Percentiles rank a stretch among this genome's conserved stretches.
These are phyloP conservation scores for Ogataea haglerorum DNA, from an alignment of 805 yeast species.

Conservation along the genomic window DNA sequence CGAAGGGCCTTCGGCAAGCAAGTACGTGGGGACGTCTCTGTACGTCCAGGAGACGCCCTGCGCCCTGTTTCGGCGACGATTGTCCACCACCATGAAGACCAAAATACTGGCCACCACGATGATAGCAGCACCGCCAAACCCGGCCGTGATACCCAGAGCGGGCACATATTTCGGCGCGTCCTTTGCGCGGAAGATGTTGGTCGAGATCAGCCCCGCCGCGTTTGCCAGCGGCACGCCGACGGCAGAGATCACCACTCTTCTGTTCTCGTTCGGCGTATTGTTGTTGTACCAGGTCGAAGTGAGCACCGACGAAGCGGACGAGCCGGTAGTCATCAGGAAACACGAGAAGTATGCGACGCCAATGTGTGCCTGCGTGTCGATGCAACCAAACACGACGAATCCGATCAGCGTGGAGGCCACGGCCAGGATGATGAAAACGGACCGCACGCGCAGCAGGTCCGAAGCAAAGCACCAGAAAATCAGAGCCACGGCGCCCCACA, in stretches of 20 bases:
- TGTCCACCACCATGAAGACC: conserved; percentile 40
- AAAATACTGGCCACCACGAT: conserved; percentile 22
- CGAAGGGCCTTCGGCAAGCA: conserved; percentile 42
- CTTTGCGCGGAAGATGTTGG: conserved; percentile 46
- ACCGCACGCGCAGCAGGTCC: conserved; percentile 38
- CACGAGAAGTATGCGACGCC: conserved; percentile 22
- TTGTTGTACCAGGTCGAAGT: conserved; percentile 51
- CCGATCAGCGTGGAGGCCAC: conserved; percentile 42
- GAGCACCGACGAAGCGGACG: conserved; percentile 45
- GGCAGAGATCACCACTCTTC: conserved; percentile 45
- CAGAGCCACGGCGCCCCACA: conserved; percentile 44
- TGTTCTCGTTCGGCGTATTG: conserved; percentile 43
- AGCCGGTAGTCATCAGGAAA: conserved; percentile 44
- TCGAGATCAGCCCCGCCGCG: conserved; percentile 53
- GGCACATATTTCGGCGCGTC: conserved; percentile 53
- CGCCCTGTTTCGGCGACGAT: conserved; percentile 36
- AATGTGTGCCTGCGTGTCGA: conserved; percentile 37
- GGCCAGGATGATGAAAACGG: conserved; percentile 38
- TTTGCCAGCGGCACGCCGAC: conserved; percentile 54
- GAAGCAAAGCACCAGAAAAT: conserved; percentile 39
- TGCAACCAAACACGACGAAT: conserved; percentile 44
- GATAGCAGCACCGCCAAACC: conserved; percentile 44
- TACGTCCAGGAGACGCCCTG: conserved; percentile 41
- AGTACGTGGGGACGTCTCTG: conserved; percentile 41
- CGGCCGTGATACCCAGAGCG: conserved; percentile 47